These are phyloP conservation scores for Eragrostis tef DNA, from an alignment of 202 grass and related monocot species.

Conservation along the genomic window DNA sequence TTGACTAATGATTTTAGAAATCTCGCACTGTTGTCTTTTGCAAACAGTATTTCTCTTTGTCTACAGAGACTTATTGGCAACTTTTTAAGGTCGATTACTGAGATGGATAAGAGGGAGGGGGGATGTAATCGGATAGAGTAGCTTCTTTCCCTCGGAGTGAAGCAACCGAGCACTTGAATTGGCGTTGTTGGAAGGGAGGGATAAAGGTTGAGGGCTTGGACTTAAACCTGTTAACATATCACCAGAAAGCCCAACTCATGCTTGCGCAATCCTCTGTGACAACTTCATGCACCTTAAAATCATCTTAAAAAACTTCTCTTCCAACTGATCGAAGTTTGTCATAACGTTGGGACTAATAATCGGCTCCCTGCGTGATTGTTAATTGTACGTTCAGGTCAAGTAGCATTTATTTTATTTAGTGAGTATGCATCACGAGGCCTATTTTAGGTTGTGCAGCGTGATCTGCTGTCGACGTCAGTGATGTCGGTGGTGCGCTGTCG, in stretches of 20 bases:
- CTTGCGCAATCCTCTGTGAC: slow-evolving; percentile 20
- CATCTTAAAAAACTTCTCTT: not conserved
- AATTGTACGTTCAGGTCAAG: not conserved
- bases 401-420: slow-evolving; percentile 11
- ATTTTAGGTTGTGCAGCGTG: slow-evolving; percentile 46
- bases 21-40: not conserved
- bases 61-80: not conserved
- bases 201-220: slow-evolving; percentile 46
- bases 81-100: not conserved
- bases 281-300: slow-evolving; percentile 20
- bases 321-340: not conserved
- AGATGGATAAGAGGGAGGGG: not conserved
- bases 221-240: slow-evolving; percentile 42
- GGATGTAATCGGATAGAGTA: slow-evolving; percentile 12
- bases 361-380: not conserved
- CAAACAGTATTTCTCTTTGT: not conserved
- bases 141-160: slow-evolving; percentile 25
- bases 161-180: slow-evolving; percentile 28
- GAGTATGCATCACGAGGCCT: slow-evolving; percentile 42
- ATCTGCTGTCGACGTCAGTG: slow-evolving; percentile 46
- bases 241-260: slow-evolving; percentile 38
- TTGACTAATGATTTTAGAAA: not conserved
- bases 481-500: slow-evolving; percentile 50
- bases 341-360: slow-evolving; percentile 46
- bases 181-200: slow-evolving; percentile 31